A percentile compares a stretch with the other conserved stretches of the same genome.
phyloP scores from a whole-genome alignment of 1,284 basidiomycete genomes.

The Pseudozyma sp. region DNA sequence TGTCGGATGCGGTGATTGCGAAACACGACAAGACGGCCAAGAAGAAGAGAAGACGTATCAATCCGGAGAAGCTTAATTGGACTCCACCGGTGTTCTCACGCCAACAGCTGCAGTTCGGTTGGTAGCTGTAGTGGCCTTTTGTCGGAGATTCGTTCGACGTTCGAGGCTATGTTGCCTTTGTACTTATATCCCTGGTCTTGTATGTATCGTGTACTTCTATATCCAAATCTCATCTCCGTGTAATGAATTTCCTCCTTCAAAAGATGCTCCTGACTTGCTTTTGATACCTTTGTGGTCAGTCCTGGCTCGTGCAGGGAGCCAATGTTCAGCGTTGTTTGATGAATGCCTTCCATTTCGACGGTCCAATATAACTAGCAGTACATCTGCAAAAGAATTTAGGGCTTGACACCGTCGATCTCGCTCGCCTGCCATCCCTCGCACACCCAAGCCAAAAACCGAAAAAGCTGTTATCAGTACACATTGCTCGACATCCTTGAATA shows the following conservation, averaged over 20 bases:
- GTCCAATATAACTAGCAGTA: neutral
- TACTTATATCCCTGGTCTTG: neutral
- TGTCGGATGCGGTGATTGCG: conserved; percentile 90
- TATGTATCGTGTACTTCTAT: too few relatives aligned
- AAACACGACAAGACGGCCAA: conserved; percentile 85
- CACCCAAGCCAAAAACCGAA: neutral
- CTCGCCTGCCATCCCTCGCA: conserved; percentile 19
- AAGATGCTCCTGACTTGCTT: too few relatives aligned
- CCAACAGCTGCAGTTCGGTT: conserved; percentile 65
- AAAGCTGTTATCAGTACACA: neutral
- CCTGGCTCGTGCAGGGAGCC: too few relatives aligned
- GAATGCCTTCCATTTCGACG: too few relatives aligned
- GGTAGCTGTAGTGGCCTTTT: too few relatives aligned
- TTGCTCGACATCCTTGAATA: neutral
- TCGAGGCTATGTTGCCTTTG: too few relatives aligned
- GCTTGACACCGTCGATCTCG: conserved; percentile 55
- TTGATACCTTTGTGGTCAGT: too few relatives aligned
- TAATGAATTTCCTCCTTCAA: too few relatives aligned
- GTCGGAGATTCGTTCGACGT: too few relatives aligned
- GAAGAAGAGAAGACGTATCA: conserved; percentile 84
- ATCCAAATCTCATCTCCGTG: too few relatives aligned
- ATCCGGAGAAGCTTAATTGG: conserved; percentile 84
- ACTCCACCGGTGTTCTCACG: conserved; percentile 76
- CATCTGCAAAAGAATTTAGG: conserved; percentile 14
- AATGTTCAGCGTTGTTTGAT: too few relatives aligned